phyloP scores from a whole-genome alignment of 139 green algal species.

The Picochlorum sp. region DNA sequence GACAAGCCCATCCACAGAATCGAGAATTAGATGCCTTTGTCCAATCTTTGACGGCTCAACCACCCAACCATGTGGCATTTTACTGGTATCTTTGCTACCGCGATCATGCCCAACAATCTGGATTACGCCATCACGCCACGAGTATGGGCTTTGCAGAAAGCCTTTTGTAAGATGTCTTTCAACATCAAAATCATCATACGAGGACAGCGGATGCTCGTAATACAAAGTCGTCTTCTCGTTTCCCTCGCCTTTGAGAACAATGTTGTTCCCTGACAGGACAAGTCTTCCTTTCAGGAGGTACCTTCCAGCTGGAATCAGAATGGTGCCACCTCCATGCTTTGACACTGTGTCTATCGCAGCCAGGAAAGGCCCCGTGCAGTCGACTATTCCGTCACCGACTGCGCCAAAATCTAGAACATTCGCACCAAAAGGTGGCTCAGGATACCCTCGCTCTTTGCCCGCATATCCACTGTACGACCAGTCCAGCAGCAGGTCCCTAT shows the following conservation, averaged over 20 bases:
- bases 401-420: slow-evolving; percentile 6
- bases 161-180: not conserved
- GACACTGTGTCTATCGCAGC: not conserved
- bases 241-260: slow-evolving; percentile 6
- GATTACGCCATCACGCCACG: slow-evolving; percentile 5
- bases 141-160: not conserved
- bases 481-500: not conserved
- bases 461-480: not conserved
- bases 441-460: not conserved
- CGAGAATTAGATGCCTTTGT: not conserved
- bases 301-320: slow-evolving; percentile 5
- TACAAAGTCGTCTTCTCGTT: not conserved
- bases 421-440: slow-evolving; percentile 1
- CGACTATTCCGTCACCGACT: not conserved
- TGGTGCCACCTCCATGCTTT: slow-evolving; percentile 1
- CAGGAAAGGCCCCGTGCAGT: not conserved
- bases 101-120: slow-evolving; percentile 6
- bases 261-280: slow-evolving; percentile 3
- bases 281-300: slow-evolving; percentile 6
- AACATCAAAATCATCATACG: not conserved
- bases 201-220: not conserved
- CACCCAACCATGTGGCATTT: not conserved
- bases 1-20: not conserved
- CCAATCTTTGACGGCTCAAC: not conserved
- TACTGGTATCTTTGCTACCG: not conserved